A percentile compares a stretch with the other conserved stretches of the same genome.
Evolutionary conservation across 305 asterid genomes (phyloP).

Genomic region (Rubia tinctorum): DNA sequence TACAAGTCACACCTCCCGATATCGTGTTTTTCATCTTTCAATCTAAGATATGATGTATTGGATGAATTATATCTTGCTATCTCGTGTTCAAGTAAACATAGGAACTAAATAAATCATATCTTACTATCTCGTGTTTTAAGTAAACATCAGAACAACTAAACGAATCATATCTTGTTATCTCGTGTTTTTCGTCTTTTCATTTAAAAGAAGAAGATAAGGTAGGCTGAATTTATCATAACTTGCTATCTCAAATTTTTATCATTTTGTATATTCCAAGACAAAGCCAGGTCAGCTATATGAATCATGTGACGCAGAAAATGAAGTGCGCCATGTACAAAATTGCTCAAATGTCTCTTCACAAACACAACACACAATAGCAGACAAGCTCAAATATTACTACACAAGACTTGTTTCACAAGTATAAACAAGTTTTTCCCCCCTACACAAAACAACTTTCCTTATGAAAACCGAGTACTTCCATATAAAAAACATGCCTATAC

Average conservation of each 20-base stretch:
- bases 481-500: constrained; percentile 6
- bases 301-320: neutral
- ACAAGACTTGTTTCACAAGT: constrained; percentile 11
- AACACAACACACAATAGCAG: neutral
- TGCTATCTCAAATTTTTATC: neutral
- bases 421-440: neutral
- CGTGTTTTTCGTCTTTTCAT: no score
- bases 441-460: constrained; percentile 7
- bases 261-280: neutral
- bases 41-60: no score
- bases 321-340: neutral
- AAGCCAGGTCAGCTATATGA: neutral
- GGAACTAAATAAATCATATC: no score
- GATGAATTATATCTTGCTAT: no score
- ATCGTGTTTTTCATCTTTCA: no score
- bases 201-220: no score
- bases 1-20: no score
- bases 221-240: no score
- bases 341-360: neutral
- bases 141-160: no score
- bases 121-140: no score
- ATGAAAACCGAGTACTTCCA: neutral
- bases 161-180: no score
- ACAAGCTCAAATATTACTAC: neutral
- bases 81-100: no score